phyloP scores from a whole-genome alignment of 2,329 filamentous ascomycete species.

The Colletotrichum graminicola region DNA sequence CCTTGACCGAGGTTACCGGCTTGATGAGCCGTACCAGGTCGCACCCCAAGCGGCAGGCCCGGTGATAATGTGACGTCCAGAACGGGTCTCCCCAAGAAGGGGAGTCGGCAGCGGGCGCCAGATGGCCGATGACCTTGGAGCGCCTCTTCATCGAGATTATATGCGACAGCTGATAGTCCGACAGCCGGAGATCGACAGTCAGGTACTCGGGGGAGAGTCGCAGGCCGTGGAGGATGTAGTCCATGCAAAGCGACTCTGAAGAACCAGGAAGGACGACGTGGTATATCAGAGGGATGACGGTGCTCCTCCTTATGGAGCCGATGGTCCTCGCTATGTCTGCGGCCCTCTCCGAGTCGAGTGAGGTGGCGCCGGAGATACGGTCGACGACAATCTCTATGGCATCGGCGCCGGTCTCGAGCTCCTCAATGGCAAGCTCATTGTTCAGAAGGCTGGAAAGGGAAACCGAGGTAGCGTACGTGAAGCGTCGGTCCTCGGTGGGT shows the following conservation, averaged over 20 bases:
- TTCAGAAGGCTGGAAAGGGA: constrained; percentile 68
- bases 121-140: constrained; percentile 72
- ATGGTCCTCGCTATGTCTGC: constrained; percentile 69
- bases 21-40: constrained; percentile 73
- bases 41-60: constrained; percentile 69
- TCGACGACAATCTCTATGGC: constrained; percentile 73
- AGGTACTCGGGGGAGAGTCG: constrained; percentile 73
- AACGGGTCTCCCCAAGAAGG: constrained; percentile 68
- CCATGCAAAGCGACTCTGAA: constrained; percentile 59
- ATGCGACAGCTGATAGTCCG: constrained; percentile 62
- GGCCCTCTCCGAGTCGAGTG: constrained; percentile 51
- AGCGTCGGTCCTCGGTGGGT: constrained; percentile 69
- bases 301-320: constrained; percentile 71
- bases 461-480: constrained; percentile 76
- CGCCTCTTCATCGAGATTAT: constrained; percentile 65
- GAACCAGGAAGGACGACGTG: constrained; percentile 58
- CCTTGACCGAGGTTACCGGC: constrained; percentile 66
- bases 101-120: constrained; percentile 56
- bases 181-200: constrained; percentile 71
- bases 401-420: constrained; percentile 75
- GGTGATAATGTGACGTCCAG: constrained; percentile 69
- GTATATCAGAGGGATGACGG: constrained; percentile 70
- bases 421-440: constrained; percentile 69
- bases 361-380: constrained; percentile 30
- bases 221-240: constrained; percentile 70